Evolutionary conservation across 176 grass and related monocot species (phyloP).

Genomic region (Pontederia paniculata): DNA sequence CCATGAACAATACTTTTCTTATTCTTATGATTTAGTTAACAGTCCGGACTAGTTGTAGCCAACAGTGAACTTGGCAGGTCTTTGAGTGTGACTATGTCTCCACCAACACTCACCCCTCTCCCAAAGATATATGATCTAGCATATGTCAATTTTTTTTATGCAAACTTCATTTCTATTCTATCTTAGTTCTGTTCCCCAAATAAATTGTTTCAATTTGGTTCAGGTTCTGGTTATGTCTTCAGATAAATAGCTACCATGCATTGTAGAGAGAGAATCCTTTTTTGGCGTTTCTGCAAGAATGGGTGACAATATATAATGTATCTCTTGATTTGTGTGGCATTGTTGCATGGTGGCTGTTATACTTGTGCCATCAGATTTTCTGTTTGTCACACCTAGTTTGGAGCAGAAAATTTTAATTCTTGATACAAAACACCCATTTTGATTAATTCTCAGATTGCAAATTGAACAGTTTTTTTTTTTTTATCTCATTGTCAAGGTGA

Average conservation of each 20-base stretch:
- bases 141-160: neutral
- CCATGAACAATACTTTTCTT: too few relatives aligned
- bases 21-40: too few relatives aligned
- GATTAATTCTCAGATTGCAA: conserved; percentile 57
- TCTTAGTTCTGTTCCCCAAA: too few relatives aligned
- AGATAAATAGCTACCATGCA: conserved; percentile 31
- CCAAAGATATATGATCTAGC: neutral
- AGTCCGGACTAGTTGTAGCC: too few relatives aligned
- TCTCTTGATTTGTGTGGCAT: conserved; percentile 54
- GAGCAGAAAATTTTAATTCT: conserved; percentile 72
- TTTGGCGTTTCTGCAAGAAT: conserved; percentile 42
- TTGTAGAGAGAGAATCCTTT: conserved; percentile 47
- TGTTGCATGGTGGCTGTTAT: conserved; percentile 31
- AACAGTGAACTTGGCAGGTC: neutral
- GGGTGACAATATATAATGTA: conserved; percentile 48
- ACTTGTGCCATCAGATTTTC: conserved; percentile 56
- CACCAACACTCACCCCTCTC: too few relatives aligned
- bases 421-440: conserved; percentile 59
- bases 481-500: too few relatives aligned
- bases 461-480: conserved; percentile 3
- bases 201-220: neutral
- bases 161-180: neutral
- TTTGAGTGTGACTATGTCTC: too few relatives aligned
- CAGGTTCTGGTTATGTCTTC: conserved; percentile 80
- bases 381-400: conserved; percentile 35